Evolutionary conservation across 2,329 filamentous ascomycete genomes (phyloP), one percentile per base, ranked within the genome.

Genomic region (Geoglossum cookeanum): DNA sequence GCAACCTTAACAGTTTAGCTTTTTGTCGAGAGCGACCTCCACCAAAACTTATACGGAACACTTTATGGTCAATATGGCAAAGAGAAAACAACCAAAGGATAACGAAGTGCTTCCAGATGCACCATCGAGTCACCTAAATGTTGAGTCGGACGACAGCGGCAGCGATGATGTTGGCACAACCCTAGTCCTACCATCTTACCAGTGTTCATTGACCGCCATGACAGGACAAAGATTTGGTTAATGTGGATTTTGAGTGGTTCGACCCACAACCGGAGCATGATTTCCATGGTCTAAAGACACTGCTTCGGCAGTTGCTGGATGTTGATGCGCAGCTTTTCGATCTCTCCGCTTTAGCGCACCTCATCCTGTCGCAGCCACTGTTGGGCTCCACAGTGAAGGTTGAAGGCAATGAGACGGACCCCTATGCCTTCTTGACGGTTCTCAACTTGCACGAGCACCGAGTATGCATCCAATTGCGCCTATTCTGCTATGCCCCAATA

Each of bases 211-310:
- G 55, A 44, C 13, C 59, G 9, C 29, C 27, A n/a, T 11, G 7
- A 39, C 13, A 94, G 87, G 87, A 95, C 65, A 85, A 89, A 66
- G 86, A 95, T 67, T 85, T 91, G 69, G 81, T 98, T 62, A 84
- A 97, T 67, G 89, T 97, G 58, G 91, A 97, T 62, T 98, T 98
- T 66, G 92, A 98, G 74, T 97, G 89, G 86, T 98, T 97, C 74
- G 94, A 96, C 71, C 94, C 91, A 61, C 84, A 92, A 64, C 77
- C 86, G 1, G 81, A 85, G 6, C 78, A 94, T 64, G 92, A 98
- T 70, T 97, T 97, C 70, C 91, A 97, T 71, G 92, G 92, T 59
- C 79, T 94, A 64, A 96, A 96, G 70, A 84, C 81, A 8, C 80
- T 98, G 6, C 72, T 96, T 59, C 85, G 91, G 59, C 92, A 98